A percentile compares a stretch with the other conserved stretches of the same genome.
Conservation (phyloP, 805 yeast genomes). For the Metschnikowia arizonensis region DNA sequence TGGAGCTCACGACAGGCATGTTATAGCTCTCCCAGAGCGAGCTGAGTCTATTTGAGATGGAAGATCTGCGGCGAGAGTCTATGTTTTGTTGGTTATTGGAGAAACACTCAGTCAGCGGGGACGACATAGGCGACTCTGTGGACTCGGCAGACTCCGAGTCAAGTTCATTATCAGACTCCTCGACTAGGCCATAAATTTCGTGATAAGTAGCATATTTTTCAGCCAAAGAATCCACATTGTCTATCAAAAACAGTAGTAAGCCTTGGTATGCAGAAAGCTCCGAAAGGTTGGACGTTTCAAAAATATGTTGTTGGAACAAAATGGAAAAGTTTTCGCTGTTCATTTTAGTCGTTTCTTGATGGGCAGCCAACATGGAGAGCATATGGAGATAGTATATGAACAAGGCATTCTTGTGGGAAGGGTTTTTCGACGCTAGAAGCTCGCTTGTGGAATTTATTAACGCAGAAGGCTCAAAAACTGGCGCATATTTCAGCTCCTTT, state of each 20-base stretch:
- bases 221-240: conserved; percentile 13
- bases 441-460: conserved; percentile 15
- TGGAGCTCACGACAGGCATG: conserved; percentile 18
- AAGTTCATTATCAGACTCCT: conserved; percentile 8
- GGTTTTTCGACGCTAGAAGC: conserved; percentile 14
- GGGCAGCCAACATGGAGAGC: conserved; percentile 16
- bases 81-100: conserved; percentile 9
- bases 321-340: conserved; percentile 26
- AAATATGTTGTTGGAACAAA: conserved; percentile 31
- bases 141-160: conserved; percentile 8
- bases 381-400: conserved; percentile 19
- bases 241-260: conserved; percentile 18
- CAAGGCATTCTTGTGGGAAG: conserved; percentile 16
- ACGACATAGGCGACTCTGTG: conserved; percentile 10
- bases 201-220: conserved; percentile 9
- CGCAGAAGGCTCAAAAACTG: conserved; percentile 3
- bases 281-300: conserved; percentile 15
- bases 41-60: conserved; percentile 18
- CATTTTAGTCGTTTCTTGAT: conserved; percentile 26
- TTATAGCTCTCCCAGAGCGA: conserved; percentile 20
- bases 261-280: conserved; percentile 13
- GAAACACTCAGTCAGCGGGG: conserved; percentile 16
- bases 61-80: conserved; percentile 14
- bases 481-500: conserved; percentile 5
- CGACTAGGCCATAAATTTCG: conserved; percentile 10